A percentile compares a stretch with the other conserved stretches of the same genome.
Evolutionary conservation across 768 basidiomycete genomes (phyloP).

Genomic region (Neoboletus subvelutipes): DNA sequence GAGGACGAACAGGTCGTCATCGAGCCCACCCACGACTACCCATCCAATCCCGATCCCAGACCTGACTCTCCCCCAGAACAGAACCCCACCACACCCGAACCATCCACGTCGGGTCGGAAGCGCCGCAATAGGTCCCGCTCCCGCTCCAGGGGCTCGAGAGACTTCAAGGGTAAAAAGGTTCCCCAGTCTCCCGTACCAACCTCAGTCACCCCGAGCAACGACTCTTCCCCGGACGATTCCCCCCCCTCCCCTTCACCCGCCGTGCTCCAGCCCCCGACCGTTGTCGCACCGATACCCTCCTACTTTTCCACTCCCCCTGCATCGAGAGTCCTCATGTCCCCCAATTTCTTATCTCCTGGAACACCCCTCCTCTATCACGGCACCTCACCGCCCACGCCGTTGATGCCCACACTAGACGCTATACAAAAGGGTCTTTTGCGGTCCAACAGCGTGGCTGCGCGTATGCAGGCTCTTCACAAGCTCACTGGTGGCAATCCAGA

Average conservation of each 20-base stretch:
- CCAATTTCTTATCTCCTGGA: slow-evolving; percentile 53
- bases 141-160: slow-evolving; percentile 60
- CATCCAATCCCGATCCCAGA: slow-evolving; percentile 24
- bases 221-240: slow-evolving; percentile 69
- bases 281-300: slow-evolving; percentile 56
- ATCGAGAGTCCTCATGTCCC: slow-evolving; percentile 41
- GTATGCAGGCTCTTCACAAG: slow-evolving; percentile 79
- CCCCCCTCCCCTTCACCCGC: slow-evolving; percentile 32
- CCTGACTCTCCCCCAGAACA: slow-evolving; percentile 30
- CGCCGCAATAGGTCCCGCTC: slow-evolving; percentile 73
- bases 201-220: slow-evolving; percentile 49
- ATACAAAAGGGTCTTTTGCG: slow-evolving; percentile 78
- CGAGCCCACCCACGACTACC: slow-evolving; percentile 8
- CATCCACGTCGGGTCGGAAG: slow-evolving; percentile 47
- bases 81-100: slow-evolving; percentile 39
- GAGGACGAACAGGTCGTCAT: slow-evolving; percentile 33
- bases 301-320: slow-evolving; percentile 47
- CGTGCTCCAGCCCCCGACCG: slow-evolving; percentile 26
- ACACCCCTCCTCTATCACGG: slow-evolving; percentile 62
- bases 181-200: slow-evolving; percentile 47
- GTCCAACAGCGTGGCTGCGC: slow-evolving; percentile 86
- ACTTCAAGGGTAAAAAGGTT: slow-evolving; percentile 63
- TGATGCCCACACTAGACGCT: slow-evolving; percentile 75
- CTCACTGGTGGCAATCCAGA: slow-evolving; percentile 71
- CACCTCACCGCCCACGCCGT: slow-evolving; percentile 58